Evolutionary conservation across 345 rosid genomes (phyloP).

Genomic region (Salix arbutifolia): DNA sequence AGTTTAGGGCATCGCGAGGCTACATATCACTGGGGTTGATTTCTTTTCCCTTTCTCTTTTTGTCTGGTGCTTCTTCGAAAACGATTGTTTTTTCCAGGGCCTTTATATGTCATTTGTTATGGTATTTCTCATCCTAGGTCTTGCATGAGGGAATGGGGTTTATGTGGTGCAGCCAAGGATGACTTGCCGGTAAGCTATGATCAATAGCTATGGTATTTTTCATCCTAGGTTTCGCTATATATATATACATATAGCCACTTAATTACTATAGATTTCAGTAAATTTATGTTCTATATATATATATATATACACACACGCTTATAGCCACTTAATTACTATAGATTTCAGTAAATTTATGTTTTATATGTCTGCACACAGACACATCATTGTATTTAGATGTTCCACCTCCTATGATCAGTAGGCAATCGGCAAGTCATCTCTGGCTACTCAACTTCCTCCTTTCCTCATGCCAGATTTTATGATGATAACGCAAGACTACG

Average conservation of each 20-base stretch:
- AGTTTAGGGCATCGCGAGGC: no score
- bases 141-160: slow-evolving; percentile 53
- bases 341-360: background rate
- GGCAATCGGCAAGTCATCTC: slow-evolving; percentile 51
- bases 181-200: slow-evolving; percentile 56
- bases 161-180: slow-evolving; percentile 68
- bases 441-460: slow-evolving; percentile 53
- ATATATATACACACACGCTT: no score
- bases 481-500: slow-evolving; percentile 26
- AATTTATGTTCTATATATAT: no score
- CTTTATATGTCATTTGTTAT: background rate
- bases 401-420: no score
- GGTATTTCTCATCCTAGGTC: slow-evolving; percentile 40
- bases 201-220: no score
- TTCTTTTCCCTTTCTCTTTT: background rate
- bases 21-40: background rate
- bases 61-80: background rate
- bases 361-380: no score
- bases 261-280: no score
- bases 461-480: slow-evolving; percentile 51
- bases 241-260: background rate
- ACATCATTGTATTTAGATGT: no score
- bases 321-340: background rate
- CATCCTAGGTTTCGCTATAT: background rate
- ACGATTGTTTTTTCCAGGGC: background rate